phyloP scores from a whole-genome alignment of 208 protist genomes.

The Hexamita inflata region DNA sequence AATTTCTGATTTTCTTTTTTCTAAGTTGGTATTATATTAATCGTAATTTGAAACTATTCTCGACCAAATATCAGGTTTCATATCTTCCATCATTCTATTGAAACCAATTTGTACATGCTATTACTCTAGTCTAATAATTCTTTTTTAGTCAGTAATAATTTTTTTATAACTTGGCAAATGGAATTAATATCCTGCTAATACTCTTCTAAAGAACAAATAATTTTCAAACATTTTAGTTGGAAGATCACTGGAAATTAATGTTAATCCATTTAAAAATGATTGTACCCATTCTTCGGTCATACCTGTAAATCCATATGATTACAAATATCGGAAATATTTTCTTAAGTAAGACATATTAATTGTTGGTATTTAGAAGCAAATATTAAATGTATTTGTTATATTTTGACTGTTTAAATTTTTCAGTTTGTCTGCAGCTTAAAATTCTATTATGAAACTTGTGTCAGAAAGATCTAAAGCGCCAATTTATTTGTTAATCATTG shows the following conservation, averaged over 20 bases:
- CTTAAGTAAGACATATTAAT: too few relatives aligned
- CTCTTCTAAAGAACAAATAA: neutral
- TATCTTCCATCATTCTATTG: neutral
- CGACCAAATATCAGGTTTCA: neutral
- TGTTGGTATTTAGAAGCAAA: too few relatives aligned
- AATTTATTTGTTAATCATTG: too few relatives aligned
- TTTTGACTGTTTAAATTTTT: too few relatives aligned
- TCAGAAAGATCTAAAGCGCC: too few relatives aligned
- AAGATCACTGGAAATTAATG: neutral
- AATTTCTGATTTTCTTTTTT: too few relatives aligned
- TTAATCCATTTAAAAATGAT: neutral
- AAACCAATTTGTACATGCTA: neutral
- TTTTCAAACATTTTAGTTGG: neutral
- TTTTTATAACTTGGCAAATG: neutral
- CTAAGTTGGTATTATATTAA: neutral
- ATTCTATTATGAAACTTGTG: too few relatives aligned
- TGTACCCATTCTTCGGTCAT: neutral
- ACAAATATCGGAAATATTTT: too few relatives aligned
- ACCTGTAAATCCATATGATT: too few relatives aligned
- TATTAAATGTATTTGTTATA: too few relatives aligned
- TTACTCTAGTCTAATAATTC: neutral
- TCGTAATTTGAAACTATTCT: neutral
- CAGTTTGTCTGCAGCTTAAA: too few relatives aligned
- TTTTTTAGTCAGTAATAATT: neutral
- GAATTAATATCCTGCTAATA: neutral